Evolutionary conservation across 805 yeast species (phyloP).

Genomic region (Wickerhamiella bombiphila): DNA sequence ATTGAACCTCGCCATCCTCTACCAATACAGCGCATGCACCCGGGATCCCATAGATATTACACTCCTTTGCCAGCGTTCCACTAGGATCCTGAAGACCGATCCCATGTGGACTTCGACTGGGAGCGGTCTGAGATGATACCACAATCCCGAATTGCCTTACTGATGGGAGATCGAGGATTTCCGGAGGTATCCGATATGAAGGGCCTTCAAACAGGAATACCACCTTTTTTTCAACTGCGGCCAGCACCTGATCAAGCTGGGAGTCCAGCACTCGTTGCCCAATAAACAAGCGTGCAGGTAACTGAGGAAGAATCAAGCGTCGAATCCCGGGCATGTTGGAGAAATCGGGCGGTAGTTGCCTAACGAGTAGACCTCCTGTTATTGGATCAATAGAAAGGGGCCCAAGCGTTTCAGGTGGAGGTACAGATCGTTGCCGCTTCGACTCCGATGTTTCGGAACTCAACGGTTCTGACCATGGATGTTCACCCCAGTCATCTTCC

Average conservation of each 20-base stretch:
- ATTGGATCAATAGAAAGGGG: background rate
- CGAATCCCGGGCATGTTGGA: conserved; percentile 8
- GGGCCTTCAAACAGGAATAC: background rate
- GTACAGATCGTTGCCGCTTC: background rate
- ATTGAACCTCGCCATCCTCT: conserved; percentile 15
- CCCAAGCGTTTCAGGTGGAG: background rate
- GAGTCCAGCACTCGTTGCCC: background rate
- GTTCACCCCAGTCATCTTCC: background rate
- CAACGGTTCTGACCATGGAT: background rate
- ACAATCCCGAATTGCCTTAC: background rate
- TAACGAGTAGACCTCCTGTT: background rate
- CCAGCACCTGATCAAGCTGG: background rate
- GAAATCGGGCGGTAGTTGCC: conserved; percentile 4
- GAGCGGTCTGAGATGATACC: background rate
- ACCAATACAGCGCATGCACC: conserved; percentile 24
- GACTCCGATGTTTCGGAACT: background rate
- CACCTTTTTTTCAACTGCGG: background rate
- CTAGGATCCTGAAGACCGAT: conserved; percentile 14
- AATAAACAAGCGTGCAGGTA: background rate
- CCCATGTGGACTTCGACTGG: background rate
- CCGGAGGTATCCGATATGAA: background rate
- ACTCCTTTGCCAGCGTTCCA: conserved; percentile 19
- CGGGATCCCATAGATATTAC: conserved; percentile 22
- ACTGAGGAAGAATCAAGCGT: background rate
- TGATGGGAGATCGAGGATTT: background rate